phyloP scores from a whole-genome alignment of 2,329 filamentous ascomycete genomes.

The Cercospora zeina region DNA sequence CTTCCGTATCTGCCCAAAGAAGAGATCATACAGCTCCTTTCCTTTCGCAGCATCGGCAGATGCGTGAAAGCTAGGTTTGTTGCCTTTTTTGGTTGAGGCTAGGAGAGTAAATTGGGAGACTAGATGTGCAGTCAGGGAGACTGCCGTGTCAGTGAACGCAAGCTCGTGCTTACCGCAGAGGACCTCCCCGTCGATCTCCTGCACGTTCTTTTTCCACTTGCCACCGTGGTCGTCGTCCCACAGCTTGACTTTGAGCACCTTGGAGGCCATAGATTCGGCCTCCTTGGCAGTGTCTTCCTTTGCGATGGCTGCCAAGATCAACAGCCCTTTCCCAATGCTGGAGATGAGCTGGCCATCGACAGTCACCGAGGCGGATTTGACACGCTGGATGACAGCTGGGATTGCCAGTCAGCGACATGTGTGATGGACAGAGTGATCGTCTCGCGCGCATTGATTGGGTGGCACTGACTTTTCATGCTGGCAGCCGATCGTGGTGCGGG shows the following conservation, averaged over 20 bases:
- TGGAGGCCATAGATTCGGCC: conserved; percentile 76
- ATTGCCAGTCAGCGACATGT: conserved; percentile 31
- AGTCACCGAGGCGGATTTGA: conserved; percentile 91
- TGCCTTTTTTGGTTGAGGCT: conserved; percentile 91
- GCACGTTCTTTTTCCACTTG: conserved; percentile 88
- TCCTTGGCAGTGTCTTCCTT: conserved; percentile 90
- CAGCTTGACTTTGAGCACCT: conserved; percentile 84
- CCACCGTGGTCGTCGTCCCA: conserved; percentile 81
- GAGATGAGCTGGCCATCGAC: conserved; percentile 90
- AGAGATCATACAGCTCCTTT: conserved; percentile 77
- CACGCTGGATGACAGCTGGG: conserved; percentile 85
- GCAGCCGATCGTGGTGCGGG: conserved; percentile 16
- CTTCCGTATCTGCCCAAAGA: conserved; percentile 72
- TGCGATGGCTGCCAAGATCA: conserved; percentile 88
- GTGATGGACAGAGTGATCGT: conserved; percentile 15
- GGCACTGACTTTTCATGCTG: conserved; percentile 46
- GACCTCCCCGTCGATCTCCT: conserved; percentile 85
- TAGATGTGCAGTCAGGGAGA: conserved; percentile 42
- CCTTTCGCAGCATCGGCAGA: conserved; percentile 78
- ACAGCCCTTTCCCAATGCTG: conserved; percentile 82
- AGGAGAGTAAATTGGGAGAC: conserved; percentile 97
- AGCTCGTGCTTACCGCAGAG: conserved; percentile 71
- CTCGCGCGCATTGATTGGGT: conserved; percentile 11
- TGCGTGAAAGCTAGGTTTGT: conserved; percentile 91
- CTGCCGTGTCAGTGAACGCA: not conserved